Evolutionary conservation across 2,329 filamentous ascomycete species (phyloP), one percentile per base, ranked within the genome.

Genomic region (Zymoseptoria tritici): DNA sequence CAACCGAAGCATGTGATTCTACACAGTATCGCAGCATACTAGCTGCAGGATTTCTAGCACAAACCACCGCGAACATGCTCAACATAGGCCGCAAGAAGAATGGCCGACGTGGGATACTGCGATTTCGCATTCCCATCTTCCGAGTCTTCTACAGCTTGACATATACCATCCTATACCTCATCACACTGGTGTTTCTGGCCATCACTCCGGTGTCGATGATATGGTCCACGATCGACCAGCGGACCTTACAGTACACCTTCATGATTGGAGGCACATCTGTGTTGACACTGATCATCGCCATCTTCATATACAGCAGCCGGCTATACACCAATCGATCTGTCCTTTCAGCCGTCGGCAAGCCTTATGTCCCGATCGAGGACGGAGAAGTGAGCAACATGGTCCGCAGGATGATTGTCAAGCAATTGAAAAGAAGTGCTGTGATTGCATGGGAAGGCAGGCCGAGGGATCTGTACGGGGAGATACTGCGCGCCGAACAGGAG

Each of bases 281-380:
- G 59, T 77, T 91, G 54, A 91, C 90, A 13, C 79, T 88, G 52
- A 62, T 89, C 52, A 76, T 91, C 57, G 83, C 90, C 51, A 75
- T 84, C 52, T 85, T 96, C 68, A 84, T 97, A 68, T 97, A 96
- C 73, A 83, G 86, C 58, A 84, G 86, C 57, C 83, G 94, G n/a
- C 83, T 97, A 20, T 97, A 93, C 75, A 90, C 93, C 57, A 95
- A 90, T 70, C 85, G 90, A 63, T 88, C 83, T 52, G 85, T 89
- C 8, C 81, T 97, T 8, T 84, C 86, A 19, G 86, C 85, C 3
- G 96, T 99, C 60, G 94, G 94, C 1, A 94, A 93, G 73, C 79
- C 84, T 57, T 95, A 90, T 83, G 83, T 96, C 16, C 92, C 92
- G 0, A 81, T 96, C 63, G 90, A 94, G 67, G 89, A 90, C 72